Evolutionary conservation across 495 filamentous ascomycete species (phyloP).

Genomic region (Penicillium canescens): DNA sequence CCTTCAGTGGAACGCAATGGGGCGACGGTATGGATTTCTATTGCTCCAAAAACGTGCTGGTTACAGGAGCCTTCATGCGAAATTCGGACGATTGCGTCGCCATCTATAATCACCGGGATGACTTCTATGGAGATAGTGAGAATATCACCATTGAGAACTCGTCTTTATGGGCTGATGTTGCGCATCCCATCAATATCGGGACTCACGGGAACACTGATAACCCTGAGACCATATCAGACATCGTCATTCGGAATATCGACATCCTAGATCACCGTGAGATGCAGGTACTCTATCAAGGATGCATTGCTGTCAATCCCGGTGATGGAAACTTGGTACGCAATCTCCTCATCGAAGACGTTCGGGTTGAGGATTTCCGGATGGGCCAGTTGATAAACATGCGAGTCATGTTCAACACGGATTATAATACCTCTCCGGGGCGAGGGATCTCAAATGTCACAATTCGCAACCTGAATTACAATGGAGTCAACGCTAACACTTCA

Average conservation of each 20-base stretch:
- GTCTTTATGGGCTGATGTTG: conserved; percentile 5
- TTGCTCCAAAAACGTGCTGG: too few relatives aligned
- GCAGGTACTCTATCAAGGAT: conserved; percentile 19
- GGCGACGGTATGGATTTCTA: too few relatives aligned
- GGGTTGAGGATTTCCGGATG: conserved; percentile 10
- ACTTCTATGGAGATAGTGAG: conserved; percentile 12
- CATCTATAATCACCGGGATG: conserved; percentile 13
- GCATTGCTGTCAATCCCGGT: conserved; percentile 13
- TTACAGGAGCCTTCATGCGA: conserved; percentile 2
- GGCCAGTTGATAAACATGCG: conserved; percentile 20
- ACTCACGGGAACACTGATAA: conserved; percentile 14
- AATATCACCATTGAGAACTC: conserved; percentile 14
- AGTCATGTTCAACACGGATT: conserved; percentile 18
- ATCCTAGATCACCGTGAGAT: conserved; percentile 13
- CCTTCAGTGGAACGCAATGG: too few relatives aligned
- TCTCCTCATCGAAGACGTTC: conserved; percentile 12
- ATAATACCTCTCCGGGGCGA: conserved; percentile 13
- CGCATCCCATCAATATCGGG: conserved; percentile 18
- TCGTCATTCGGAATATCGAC: conserved; percentile 14
- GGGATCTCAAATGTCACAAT: neutral
- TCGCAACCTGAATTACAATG: conserved; percentile 14
- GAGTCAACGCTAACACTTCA: conserved; percentile 10
- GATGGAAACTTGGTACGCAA: conserved; percentile 12
- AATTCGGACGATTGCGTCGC: conserved; percentile 21
- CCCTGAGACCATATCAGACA: conserved; percentile 8